Evolutionary conservation across 768 basidiomycete species (phyloP).

Genomic region (Punctularia strigosozonata): DNA sequence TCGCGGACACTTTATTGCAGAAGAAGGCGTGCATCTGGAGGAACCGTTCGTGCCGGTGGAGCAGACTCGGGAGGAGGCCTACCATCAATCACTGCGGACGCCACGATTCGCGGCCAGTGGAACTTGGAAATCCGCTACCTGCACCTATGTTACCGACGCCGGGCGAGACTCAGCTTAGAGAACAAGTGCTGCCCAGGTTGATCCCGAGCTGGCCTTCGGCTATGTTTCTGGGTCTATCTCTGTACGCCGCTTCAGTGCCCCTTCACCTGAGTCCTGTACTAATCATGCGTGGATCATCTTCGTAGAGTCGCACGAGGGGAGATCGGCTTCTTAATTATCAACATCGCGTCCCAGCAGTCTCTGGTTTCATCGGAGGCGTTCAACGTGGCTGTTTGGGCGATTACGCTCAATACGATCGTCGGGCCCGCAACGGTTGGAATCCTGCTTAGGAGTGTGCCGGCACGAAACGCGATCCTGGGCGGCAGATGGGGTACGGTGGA

Average conservation of each 20-base stretch:
- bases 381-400: conserved; percentile 31
- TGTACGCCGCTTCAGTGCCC: not conserved
- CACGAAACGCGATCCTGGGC: too few relatives aligned
- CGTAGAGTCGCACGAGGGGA: conserved; percentile 62
- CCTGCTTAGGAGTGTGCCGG: too few relatives aligned
- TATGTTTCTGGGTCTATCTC: not conserved
- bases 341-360: conserved; percentile 26
- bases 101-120: not conserved
- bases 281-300: conserved; percentile 32
- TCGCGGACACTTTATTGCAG: not conserved
- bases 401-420: conserved; percentile 30
- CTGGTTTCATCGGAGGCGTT: conserved; percentile 24
- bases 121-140: not conserved
- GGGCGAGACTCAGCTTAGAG: not conserved
- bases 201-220: not conserved
- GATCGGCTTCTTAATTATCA: conserved; percentile 51
- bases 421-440: conserved; percentile 19
- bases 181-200: not conserved
- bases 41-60: not conserved
- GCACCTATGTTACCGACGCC: not conserved
- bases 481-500: too few relatives aligned
- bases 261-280: conserved; percentile 5
- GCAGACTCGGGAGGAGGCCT: not conserved
- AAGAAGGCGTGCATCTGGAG: not conserved
- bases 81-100: not conserved